These are phyloP conservation scores for Sequoia sempervirens DNA, from an alignment of 75 land plant genomes.

Conservation along the genomic window DNA sequence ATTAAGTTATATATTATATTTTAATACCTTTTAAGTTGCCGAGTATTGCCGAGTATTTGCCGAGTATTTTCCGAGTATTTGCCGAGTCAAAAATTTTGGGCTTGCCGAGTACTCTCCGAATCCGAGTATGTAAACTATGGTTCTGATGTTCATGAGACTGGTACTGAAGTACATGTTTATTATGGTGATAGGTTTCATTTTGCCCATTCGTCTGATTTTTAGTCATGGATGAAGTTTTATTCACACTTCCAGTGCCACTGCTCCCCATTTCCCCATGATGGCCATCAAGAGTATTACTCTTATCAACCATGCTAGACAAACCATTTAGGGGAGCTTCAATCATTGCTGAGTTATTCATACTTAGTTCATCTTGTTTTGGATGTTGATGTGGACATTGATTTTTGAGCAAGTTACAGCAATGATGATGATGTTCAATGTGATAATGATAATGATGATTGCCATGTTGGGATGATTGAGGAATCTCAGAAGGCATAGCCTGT, in stretches of 20 bases:
- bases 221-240: not conserved
- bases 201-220: not conserved
- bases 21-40: too few relatives aligned
- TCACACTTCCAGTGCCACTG: conserved; percentile 7
- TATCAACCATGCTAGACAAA: conserved; percentile 2
- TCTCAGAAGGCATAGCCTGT: not conserved
- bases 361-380: not conserved
- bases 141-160: not conserved
- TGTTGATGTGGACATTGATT: not conserved
- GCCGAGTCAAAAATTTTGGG: too few relatives aligned
- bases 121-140: too few relatives aligned
- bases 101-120: too few relatives aligned
- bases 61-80: too few relatives aligned
- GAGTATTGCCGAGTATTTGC: too few relatives aligned
- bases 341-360: not conserved
- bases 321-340: not conserved
- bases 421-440: not conserved
- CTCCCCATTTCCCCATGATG: not conserved
- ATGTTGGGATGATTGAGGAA: not conserved
- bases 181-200: conserved; percentile 1
- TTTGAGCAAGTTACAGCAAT: not conserved
- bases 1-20: too few relatives aligned
- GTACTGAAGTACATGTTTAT: not conserved
- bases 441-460: not conserved
- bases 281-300: not conserved